phyloP scores from a whole-genome alignment of 192 early-diverging fungal species.

The Gigaspora rosea region DNA sequence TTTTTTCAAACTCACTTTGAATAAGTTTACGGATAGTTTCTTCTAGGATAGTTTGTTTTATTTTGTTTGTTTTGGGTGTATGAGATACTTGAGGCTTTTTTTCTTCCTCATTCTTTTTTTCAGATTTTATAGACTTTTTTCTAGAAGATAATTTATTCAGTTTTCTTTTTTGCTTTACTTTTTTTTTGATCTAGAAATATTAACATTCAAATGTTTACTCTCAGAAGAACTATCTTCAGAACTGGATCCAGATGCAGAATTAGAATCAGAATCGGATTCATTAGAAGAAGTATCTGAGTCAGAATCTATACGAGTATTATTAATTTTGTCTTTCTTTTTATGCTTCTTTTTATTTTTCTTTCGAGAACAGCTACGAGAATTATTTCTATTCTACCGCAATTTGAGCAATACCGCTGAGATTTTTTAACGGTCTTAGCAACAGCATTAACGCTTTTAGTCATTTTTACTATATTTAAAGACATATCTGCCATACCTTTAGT shows the following conservation, averaged over 20 bases:
- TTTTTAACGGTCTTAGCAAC: too few relatives aligned
- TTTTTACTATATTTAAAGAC: too few relatives aligned
- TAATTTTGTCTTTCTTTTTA: conserved; percentile 26
- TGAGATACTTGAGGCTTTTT: neutral
- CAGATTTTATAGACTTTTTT: conserved; percentile 11
- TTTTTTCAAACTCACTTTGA: neutral
- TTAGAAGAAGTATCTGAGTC: conserved; percentile 17
- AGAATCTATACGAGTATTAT: conserved; percentile 14
- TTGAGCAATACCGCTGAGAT: conserved; percentile 7
- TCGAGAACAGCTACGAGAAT: conserved; percentile 6
- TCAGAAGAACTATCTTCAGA: conserved; percentile 21
- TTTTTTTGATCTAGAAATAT: conserved; percentile 21
- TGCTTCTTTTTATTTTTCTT: conserved; percentile 15
- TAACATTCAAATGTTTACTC: neutral
- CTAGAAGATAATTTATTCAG: neutral
- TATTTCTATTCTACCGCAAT: too few relatives aligned
- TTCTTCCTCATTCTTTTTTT: neutral
- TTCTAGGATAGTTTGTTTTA: neutral
- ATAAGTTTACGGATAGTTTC: conserved; percentile 7
- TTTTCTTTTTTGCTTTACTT: conserved; percentile 6
- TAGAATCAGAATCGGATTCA: too few relatives aligned
- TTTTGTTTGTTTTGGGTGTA: too few relatives aligned
- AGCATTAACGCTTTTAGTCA: too few relatives aligned
- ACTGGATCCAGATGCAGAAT: conserved; percentile 7
- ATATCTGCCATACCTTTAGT: too few relatives aligned